These are phyloP conservation scores for Epicoccum nigrum DNA, from an alignment of 2,329 filamentous ascomycete genomes.

Conservation along the genomic window DNA sequence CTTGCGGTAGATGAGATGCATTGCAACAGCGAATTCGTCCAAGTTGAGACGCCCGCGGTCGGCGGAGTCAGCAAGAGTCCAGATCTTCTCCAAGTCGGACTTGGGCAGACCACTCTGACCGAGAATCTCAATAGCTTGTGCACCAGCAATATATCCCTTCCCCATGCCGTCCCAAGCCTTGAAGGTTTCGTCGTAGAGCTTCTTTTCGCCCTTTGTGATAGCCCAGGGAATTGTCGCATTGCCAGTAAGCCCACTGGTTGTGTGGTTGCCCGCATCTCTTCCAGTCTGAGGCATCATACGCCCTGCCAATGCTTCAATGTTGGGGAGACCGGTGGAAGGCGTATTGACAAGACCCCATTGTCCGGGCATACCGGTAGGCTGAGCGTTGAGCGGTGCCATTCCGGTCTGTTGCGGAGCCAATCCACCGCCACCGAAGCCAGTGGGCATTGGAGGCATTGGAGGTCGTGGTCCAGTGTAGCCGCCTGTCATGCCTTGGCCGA, in stretches of 20 bases:
- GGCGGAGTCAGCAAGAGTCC: conserved; percentile 91
- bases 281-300: conserved; percentile 98
- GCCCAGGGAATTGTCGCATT: conserved; percentile 98
- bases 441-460: conserved; percentile 82
- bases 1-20: conserved; percentile 98
- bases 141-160: conserved; percentile 90
- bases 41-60: conserved; percentile 94
- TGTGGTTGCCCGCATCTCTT: conserved; percentile 79
- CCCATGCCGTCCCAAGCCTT: conserved; percentile 94
- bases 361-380: conserved; percentile 89
- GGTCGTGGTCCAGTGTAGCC: conserved; percentile 82
- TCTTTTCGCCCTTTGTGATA: conserved; percentile 98
- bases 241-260: conserved; percentile 83
- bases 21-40: conserved; percentile 96
- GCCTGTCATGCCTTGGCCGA: conserved; percentile 71
- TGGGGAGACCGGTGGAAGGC: conserved; percentile 85
- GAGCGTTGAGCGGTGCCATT: conserved; percentile 75
- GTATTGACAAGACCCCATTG: conserved; percentile 99
- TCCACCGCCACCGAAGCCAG: conserved; percentile 49
- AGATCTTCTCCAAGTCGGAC: conserved; percentile 86
- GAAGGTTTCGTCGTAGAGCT: conserved; percentile 93
- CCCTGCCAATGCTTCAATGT: conserved; percentile 89
- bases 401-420: conserved; percentile 69
- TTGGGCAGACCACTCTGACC: conserved; percentile 94
- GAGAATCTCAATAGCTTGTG: conserved; percentile 95